phyloP scores from a whole-genome alignment of 2,329 filamentous ascomycete genomes.

The Boeremia lycopersici region DNA sequence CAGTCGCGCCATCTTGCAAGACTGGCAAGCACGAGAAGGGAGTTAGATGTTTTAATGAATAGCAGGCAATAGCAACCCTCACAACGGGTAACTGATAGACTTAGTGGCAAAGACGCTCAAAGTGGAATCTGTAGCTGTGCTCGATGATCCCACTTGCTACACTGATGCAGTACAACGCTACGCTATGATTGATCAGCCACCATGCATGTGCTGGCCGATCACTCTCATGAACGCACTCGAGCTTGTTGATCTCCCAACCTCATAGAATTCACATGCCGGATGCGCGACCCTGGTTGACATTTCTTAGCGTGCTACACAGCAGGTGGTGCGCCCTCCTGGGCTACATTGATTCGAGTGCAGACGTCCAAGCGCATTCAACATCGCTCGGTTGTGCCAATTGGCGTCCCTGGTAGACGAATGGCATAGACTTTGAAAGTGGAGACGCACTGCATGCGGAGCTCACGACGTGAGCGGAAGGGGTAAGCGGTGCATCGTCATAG shows the following conservation, averaged over 20 bases:
- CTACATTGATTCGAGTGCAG: neutral
- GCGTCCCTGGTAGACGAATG: neutral
- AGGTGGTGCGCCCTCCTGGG: neutral
- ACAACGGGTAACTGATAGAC: neutral
- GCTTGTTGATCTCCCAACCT: slow-evolving; percentile 4
- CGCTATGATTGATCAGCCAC: slow-evolving; percentile 5
- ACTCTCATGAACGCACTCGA: neutral
- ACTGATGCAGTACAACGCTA: neutral
- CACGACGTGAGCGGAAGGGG: neutral
- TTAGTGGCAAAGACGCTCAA: slow-evolving; percentile 2
- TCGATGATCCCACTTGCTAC: neutral
- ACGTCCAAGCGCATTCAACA: neutral
- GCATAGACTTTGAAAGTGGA: slow-evolving; percentile 1
- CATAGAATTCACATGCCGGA: neutral
- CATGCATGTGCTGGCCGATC: slow-evolving; percentile 13
- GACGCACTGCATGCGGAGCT: slow-evolving; percentile 3
- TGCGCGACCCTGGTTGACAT: neutral
- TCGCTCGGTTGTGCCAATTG: neutral
- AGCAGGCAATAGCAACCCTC: neutral
- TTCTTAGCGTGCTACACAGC: neutral
- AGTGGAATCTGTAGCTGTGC: neutral
- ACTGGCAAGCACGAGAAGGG: slow-evolving; percentile 1
- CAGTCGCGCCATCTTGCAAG: slow-evolving; percentile 4
- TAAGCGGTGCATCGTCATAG: neutral
- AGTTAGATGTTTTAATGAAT: neutral